These are phyloP conservation scores for Fusarium drepaniforme DNA, from an alignment of 2,329 filamentous ascomycete species.

Conservation along the genomic window DNA sequence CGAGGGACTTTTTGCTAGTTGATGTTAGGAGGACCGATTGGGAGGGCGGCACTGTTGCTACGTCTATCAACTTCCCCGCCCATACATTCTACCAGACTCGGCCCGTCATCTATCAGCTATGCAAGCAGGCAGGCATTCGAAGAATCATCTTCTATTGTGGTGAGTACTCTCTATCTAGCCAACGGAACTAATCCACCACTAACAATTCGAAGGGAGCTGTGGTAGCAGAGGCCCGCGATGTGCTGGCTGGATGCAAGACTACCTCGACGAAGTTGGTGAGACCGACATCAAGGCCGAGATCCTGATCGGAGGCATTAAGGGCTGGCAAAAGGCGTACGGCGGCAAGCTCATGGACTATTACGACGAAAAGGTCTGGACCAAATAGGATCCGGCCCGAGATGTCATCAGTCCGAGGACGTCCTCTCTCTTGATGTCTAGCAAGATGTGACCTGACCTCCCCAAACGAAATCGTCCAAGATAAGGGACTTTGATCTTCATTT, in stretches of 20 bases:
- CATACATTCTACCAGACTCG: conserved; percentile 66
- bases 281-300: conserved; percentile 59
- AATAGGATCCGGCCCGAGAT: conserved; percentile 33
- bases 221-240: conserved; percentile 63
- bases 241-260: conserved; percentile 69
- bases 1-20: conserved; percentile 59
- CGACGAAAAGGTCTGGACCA: conserved; percentile 55
- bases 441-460: conserved; percentile 31
- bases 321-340: conserved; percentile 64
- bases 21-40: conserved; percentile 67
- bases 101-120: conserved; percentile 60
- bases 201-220: conserved; percentile 58
- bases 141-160: conserved; percentile 69
- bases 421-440: conserved; percentile 48
- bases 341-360: conserved; percentile 64
- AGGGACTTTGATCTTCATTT: conserved; percentile 38
- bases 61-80: conserved; percentile 69
- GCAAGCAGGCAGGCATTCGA: conserved; percentile 61
- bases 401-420: conserved; percentile 15
- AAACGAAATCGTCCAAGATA: conserved; percentile 32
- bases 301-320: conserved; percentile 65
- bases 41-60: conserved; percentile 70
- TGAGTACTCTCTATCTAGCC: conserved; percentile 40
- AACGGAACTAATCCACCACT: background rate
- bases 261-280: conserved; percentile 60